Evolutionary conservation across 257 asterid genomes (phyloP), one percentile per base, ranked within the genome.

Genomic region (Linaria vulgaris): DNA sequence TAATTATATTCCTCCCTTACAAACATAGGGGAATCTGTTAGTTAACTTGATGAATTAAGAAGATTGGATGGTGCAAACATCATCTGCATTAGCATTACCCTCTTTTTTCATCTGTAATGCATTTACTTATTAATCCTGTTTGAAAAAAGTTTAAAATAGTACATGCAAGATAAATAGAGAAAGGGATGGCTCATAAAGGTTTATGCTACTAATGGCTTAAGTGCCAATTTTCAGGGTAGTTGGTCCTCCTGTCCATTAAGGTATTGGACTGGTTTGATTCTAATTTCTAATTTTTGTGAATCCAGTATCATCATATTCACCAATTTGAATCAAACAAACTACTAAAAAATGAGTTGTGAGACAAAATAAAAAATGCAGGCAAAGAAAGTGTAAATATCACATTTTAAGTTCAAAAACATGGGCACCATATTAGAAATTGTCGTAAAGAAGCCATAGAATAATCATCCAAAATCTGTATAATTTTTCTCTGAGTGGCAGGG

Each of bases 111-210:
- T 7, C 9, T 34, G 5, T 3, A 3, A 34, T 34, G 41, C 6
- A 34, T 34, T 8, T 34, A 34, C 41, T 34, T 34, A n/a, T n/a
- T n/a, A 34, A 34, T 8, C 41, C 41, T 34, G 5, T 3, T 34
- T 34, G 41, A n/a, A 11, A 34, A 34, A 34, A 34, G 41, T 34
- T 34, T 54, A 14, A 37, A 15, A 57, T 19, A 24, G 48, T 37
- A 84, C 85, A 84, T 74, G 85, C 71, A 65, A 37, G 30, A 27
- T 63, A 73, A 8, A 55, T 48, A n/a, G 41, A 41, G 79, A 74
- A 64, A 76, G 59, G 54, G 84, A 82, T 63, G 70, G 75, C 71
- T 50, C 46, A 43, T 67, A 41, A 46, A 47, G 39, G 71, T 56
- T 61, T 31, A 39, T 38, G 50, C 64, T 23, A 49, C 43, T 5